Evolutionary conservation across 2,329 filamentous ascomycete species (phyloP).

Genomic region (Sclerotinia nivalis): DNA sequence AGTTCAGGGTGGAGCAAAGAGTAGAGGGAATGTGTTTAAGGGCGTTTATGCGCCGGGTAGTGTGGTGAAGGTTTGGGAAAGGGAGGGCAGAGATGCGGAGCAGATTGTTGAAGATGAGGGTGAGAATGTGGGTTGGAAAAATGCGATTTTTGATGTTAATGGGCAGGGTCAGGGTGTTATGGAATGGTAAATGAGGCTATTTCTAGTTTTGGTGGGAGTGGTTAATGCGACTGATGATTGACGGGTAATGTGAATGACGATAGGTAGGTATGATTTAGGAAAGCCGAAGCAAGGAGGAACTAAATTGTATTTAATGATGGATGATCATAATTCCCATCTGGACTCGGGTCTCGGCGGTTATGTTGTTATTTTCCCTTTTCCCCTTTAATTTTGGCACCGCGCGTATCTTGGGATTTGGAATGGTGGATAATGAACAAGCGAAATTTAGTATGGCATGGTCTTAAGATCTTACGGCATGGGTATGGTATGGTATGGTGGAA

Average conservation of each 20-base stretch:
- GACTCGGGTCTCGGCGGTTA: background rate
- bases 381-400: background rate
- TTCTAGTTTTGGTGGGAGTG: background rate
- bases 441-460: background rate
- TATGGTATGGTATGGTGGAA: background rate
- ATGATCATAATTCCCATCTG: background rate
- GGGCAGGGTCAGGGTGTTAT: constrained; percentile 11
- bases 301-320: constrained; percentile 13
- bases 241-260: background rate
- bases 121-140: constrained; percentile 63
- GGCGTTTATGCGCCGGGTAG: constrained; percentile 88
- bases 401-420: background rate
- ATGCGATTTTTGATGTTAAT: constrained; percentile 9
- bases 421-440: background rate
- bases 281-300: background rate
- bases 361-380: background rate
- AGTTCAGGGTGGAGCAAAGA: constrained; percentile 56
- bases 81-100: constrained; percentile 68
- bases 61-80: constrained; percentile 85
- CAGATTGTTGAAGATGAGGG: constrained; percentile 74
- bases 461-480: too few species aligned
- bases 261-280: background rate
- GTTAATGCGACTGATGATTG: background rate
- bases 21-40: constrained; percentile 67
- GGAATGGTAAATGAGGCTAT: background rate